Evolutionary conservation across 2,329 filamentous ascomycete genomes (phyloP).

Genomic region (Monosporascus ibericus): DNA sequence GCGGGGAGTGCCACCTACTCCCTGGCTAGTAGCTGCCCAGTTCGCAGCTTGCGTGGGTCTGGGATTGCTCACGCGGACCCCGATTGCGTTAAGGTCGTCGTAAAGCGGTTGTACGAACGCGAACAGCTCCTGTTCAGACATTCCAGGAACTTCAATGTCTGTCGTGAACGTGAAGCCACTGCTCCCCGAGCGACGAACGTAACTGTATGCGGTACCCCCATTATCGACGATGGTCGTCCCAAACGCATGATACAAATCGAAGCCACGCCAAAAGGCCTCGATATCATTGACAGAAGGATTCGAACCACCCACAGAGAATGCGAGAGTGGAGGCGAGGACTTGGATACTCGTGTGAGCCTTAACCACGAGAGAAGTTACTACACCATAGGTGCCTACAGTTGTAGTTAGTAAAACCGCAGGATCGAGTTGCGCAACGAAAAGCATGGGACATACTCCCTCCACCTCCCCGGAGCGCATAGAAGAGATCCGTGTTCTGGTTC

Average conservation of each 20-base stretch:
- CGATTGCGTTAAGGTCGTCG: constrained; percentile 24
- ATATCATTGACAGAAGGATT: constrained; percentile 5
- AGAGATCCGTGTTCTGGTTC: constrained; percentile 44
- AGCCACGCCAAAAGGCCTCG: constrained; percentile 25
- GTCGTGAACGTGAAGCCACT: constrained; percentile 25
- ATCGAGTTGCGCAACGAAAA: not conserved
- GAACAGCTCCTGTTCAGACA: constrained; percentile 15
- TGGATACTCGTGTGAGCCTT: constrained; percentile 20
- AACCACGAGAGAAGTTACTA: constrained; percentile 25
- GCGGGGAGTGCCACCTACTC: constrained; percentile 22
- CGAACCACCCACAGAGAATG: constrained; percentile 10
- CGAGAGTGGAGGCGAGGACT: constrained; percentile 15
- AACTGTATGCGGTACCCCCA: constrained; percentile 30
- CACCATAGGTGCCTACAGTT: constrained; percentile 20
- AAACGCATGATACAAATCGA: constrained; percentile 28
- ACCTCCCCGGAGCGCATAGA: constrained; percentile 50
- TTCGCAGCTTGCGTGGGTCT: constrained; percentile 20
- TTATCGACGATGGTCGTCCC: constrained; percentile 27
- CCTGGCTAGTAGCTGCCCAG: constrained; percentile 18
- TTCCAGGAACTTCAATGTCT: constrained; percentile 27
- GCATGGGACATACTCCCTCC: constrained; percentile 30
- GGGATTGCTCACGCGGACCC: constrained; percentile 20
- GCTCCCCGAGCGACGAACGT: constrained; percentile 20
- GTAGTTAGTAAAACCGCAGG: constrained; percentile 1
- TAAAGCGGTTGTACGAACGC: constrained; percentile 28